phyloP scores from a whole-genome alignment of 306 rosid species.

The Rosa rugosa region DNA sequence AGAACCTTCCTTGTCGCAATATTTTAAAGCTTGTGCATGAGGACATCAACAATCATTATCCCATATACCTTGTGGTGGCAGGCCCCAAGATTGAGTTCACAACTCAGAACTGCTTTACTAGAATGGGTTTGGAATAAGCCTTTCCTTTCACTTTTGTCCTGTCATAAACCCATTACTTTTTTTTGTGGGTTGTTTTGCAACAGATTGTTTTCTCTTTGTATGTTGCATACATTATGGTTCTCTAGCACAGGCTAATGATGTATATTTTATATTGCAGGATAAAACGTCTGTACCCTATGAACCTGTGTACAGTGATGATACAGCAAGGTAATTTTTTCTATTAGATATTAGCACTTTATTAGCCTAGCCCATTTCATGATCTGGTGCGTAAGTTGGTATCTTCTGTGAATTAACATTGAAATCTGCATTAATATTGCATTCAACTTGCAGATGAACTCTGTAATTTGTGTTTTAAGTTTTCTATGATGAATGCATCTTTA shows the following conservation, averaged over 20 bases:
- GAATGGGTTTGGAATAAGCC: background rate
- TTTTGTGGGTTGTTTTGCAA: background rate
- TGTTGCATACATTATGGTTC: background rate
- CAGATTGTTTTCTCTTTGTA: background rate
- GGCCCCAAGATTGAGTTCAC: background rate
- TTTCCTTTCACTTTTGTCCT: background rate
- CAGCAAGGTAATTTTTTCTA: constrained; percentile 42
- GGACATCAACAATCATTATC: background rate
- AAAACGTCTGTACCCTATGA: constrained; percentile 41
- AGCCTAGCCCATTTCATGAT: background rate
- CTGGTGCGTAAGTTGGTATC: background rate
- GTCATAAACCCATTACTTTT: background rate
- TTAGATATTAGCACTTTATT: background rate
- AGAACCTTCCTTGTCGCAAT: background rate
- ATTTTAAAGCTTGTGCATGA: background rate
- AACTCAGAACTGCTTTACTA: background rate
- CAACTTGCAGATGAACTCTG: background rate
- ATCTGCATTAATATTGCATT: background rate
- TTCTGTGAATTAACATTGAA: background rate
- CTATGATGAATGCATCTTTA: background rate
- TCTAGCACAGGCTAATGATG: background rate
- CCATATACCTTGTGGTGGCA: background rate
- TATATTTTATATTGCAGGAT: constrained; percentile 30
- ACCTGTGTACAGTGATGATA: constrained; percentile 51
- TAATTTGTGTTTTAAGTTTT: background rate